Percentiles rank a stretch among this genome's conserved stretches.
phyloP scores from a whole-genome alignment of 169 alveolate genomes.

The Miamiensis avidus region DNA sequence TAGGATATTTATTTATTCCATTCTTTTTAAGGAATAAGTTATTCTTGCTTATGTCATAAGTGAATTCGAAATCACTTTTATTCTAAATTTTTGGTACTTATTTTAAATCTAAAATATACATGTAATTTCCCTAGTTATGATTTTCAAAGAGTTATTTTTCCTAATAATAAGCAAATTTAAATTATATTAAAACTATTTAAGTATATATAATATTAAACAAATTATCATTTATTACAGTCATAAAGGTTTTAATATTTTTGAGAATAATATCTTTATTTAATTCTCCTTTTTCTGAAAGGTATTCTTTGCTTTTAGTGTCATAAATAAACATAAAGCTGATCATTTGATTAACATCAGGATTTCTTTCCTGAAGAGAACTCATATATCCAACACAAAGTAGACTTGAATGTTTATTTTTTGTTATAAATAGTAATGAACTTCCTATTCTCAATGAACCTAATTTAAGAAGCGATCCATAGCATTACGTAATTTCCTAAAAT shows the following conservation, averaged over 20 bases:
- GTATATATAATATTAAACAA: no score
- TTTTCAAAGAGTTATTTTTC: background rate
- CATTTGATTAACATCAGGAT: background rate
- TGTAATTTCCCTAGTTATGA: background rate
- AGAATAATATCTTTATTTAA: background rate
- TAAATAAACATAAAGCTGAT: background rate
- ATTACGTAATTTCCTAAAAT: no score
- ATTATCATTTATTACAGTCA: background rate
- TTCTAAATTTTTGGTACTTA: background rate
- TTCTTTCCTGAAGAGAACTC: background rate
- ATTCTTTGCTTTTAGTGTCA: no score
- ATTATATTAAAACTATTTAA: no score
- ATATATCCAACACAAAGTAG: background rate
- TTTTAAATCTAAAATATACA: background rate
- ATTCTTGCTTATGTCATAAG: background rate
- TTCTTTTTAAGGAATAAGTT: background rate
- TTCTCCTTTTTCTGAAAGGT: background rate
- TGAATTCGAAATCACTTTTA: background rate
- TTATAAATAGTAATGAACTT: background rate
- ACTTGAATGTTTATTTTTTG: no score
- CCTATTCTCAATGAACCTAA: background rate
- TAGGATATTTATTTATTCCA: background rate
- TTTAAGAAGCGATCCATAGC: background rate
- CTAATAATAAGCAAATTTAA: background rate
- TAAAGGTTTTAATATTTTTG: background rate